phyloP scores from a whole-genome alignment of 441 rosid genomes.

The Jatropha multifida region DNA sequence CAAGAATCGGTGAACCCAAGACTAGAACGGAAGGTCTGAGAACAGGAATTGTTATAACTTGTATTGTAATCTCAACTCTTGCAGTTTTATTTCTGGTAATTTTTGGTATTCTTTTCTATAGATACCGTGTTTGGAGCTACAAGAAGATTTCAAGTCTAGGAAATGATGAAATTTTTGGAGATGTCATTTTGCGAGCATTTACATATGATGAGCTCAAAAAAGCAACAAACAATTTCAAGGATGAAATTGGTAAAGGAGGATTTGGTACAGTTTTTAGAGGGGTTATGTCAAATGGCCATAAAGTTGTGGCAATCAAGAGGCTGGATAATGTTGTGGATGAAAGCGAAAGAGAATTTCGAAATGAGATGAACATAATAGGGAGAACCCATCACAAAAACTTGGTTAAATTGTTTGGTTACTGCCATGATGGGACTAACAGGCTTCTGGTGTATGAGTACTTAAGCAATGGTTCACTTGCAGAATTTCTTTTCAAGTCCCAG shows the following conservation, averaged over 20 bases:
- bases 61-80: neutral
- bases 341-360: slow-evolving; percentile 30
- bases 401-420: slow-evolving; percentile 31
- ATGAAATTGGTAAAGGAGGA: slow-evolving; percentile 21
- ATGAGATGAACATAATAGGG: slow-evolving; percentile 27
- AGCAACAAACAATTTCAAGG: slow-evolving; percentile 11
- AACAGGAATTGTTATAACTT: slow-evolving; percentile 1
- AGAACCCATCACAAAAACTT: slow-evolving; percentile 26
- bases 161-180: neutral
- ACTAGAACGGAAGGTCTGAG: neutral
- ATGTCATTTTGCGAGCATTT: slow-evolving; percentile 3
- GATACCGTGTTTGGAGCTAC: slow-evolving; percentile 11
- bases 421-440: slow-evolving; percentile 30
- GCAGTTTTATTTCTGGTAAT: neutral
- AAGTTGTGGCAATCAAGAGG: slow-evolving; percentile 34
- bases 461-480: slow-evolving; percentile 37
- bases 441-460: slow-evolving; percentile 38
- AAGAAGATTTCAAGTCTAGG: neutral
- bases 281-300: slow-evolving; percentile 6
- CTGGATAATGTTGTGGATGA: slow-evolving; percentile 22
- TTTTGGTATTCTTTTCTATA: slow-evolving; percentile 10
- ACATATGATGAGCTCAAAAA: slow-evolving; percentile 14
- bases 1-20: neutral
- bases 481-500: slow-evolving; percentile 17
- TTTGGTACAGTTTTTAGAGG: slow-evolving; percentile 17